Evolutionary conservation across 2,329 filamentous ascomycete species (phyloP).

Genomic region (Zasmidium cellare): DNA sequence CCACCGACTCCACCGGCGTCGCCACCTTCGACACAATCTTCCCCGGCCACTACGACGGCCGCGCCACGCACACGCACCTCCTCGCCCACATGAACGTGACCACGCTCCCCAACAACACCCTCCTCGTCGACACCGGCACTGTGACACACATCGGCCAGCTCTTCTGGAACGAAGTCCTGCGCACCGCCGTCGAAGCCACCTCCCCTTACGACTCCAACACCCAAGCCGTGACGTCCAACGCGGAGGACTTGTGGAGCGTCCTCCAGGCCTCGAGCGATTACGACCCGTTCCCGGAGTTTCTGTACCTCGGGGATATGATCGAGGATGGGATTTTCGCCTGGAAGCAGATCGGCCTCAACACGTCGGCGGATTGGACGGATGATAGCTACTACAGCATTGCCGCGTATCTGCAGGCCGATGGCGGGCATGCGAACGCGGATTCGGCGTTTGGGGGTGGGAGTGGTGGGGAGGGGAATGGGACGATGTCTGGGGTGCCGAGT

Average conservation of each 20-base stretch:
- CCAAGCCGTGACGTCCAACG: conserved; percentile 50
- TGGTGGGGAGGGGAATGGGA: conserved; percentile 10
- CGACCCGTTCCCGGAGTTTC: conserved; percentile 60
- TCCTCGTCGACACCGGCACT: conserved; percentile 45
- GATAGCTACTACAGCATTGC: conserved; percentile 20
- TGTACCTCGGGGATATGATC: conserved; percentile 56
- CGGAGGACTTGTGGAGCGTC: conserved; percentile 46
- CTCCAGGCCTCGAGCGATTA: conserved; percentile 50
- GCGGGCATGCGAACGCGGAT: conserved; percentile 24
- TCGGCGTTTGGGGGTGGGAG: conserved; percentile 11
- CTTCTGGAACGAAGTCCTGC: conserved; percentile 63
- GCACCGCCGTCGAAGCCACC: conserved; percentile 52
- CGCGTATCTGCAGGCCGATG: conserved; percentile 20
- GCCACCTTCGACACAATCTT: conserved; percentile 46
- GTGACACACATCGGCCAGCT: conserved; percentile 64
- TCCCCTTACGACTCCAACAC: conserved; percentile 46
- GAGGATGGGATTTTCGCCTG: conserved; percentile 55
- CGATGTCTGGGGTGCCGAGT: conserved; percentile 9
- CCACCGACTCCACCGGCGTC: conserved; percentile 42
- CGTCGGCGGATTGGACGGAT: conserved; percentile 28
- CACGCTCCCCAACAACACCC: conserved; percentile 49
- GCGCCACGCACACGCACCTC: conserved; percentile 45
- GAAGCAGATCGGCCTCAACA: conserved; percentile 54
- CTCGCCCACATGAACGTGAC: conserved; percentile 39
- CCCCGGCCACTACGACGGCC: conserved; percentile 47